Evolutionary conservation across 2,329 filamentous ascomycete genomes (phyloP).

Genomic region (Leptographium galeiforme): DNA sequence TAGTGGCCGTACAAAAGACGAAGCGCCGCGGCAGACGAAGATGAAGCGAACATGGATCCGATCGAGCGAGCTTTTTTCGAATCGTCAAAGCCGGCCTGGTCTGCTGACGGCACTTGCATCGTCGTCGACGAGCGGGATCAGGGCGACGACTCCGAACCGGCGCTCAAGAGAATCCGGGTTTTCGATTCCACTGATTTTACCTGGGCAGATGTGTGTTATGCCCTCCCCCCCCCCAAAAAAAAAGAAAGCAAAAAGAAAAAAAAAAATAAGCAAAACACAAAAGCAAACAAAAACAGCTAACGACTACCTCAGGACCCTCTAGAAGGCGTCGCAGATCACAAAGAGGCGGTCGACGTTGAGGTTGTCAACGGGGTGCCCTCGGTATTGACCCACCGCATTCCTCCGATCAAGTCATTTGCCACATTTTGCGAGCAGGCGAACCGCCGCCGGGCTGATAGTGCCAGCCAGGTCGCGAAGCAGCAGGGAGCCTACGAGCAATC

Average conservation of each 20-base stretch:
- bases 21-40: constrained; percentile 51
- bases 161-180: constrained; percentile 10
- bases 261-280: constrained; percentile 1
- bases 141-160: constrained; percentile 7
- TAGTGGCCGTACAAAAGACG: constrained; percentile 84
- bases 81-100: constrained; percentile 69
- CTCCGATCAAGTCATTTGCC: constrained; percentile 28
- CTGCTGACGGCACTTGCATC: constrained; percentile 52
- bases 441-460: constrained; percentile 15
- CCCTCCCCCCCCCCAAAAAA: background rate
- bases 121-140: constrained; percentile 3
- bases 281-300: background rate
- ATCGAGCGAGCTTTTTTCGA: constrained; percentile 56
- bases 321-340: constrained; percentile 27
- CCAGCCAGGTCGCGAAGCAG: constrained; percentile 21
- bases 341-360: constrained; percentile 39
- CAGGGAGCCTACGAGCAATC: constrained; percentile 47
- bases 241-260: background rate
- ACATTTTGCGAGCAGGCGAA: constrained; percentile 30
- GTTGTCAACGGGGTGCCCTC: constrained; percentile 45
- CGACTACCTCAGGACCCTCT: constrained; percentile 22
- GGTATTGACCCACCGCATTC: constrained; percentile 32
- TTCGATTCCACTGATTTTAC: background rate
- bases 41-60: constrained; percentile 46
- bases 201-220: constrained; percentile 3